phyloP scores from a whole-genome alignment of 768 basidiomycete genomes.

The Lentinus brumalis region DNA sequence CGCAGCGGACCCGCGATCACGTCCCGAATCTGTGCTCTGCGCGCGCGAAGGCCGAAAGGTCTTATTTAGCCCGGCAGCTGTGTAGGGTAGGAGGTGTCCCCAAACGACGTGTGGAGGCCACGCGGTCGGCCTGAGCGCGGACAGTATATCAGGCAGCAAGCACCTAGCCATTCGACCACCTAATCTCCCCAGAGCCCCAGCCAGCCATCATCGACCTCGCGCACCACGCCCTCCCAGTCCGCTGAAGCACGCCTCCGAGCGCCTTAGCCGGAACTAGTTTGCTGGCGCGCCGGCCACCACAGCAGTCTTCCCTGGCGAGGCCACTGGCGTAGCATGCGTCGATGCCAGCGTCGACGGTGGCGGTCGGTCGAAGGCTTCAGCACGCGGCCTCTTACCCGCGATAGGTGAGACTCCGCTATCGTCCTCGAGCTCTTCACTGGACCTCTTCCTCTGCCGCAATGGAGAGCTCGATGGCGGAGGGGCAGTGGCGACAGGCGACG shows the following conservation, averaged over 20 bases:
- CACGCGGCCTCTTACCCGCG: constrained; percentile 14
- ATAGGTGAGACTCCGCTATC: background rate
- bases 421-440: constrained; percentile 32
- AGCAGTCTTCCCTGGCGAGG: background rate
- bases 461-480: constrained; percentile 15
- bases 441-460: constrained; percentile 24
- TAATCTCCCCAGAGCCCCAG: background rate
- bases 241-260: background rate
- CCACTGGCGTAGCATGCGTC: background rate
- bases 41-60: background rate
- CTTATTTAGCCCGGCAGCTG: constrained; percentile 6
- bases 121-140: constrained; percentile 8
- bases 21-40: background rate
- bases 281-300: background rate
- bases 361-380: background rate
- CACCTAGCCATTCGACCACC: background rate
- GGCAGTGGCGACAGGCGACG: background rate
- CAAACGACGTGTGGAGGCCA: constrained; percentile 6
- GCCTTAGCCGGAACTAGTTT: background rate
- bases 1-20: constrained; percentile 14
- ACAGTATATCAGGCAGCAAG: background rate
- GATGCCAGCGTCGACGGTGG: background rate
- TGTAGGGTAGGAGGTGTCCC: background rate
- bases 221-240: background rate
- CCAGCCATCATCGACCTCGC: background rate